Base-by-base conservation (phyloP, 1,139 yeast genomes). In the Hyphopichia khmerensis region DNA sequence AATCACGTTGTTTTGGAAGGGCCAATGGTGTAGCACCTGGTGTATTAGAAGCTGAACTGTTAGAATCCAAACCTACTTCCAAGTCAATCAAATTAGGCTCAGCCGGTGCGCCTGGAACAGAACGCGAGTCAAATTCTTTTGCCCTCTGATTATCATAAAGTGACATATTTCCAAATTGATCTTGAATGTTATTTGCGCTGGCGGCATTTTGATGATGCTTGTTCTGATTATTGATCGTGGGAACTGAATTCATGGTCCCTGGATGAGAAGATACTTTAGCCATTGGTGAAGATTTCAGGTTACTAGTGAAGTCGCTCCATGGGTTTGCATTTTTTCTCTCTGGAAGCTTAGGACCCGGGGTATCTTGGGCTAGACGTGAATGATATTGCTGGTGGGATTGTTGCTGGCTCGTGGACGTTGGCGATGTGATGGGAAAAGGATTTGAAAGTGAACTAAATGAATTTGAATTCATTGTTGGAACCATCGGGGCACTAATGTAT, bases 41-140 rank as follows among this genome's bases (percentile, higher is more conserved):
- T 0, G 68, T 55, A 3, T 59, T 59, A 4, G 53, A 42, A 4
- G 61, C 48, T 2, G 71, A 55, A 29, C 62, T 57, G 1, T 67
- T 57, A 1, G 72, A 65, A 15, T 63, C 68, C 14, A 68, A 55
- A 2, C 72, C 74, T 5, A 68, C 64, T 41, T 70, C 75, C 35
- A 72, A 56, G 45, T 72, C 75, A 36, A 72, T 72, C 41, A 72
- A 59, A 45, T 67, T 62, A 4, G 60, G 50, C 35, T 56, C 59
- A n/a, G 16, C 23, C 13, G 4, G 29, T 33, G 19, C 9, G 51
- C 43, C 26, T 4, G 29, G 29, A 44, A 26, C 21, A n/a, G 40
- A 14, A 9, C 17, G 29, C 13, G 42, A 14, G 13, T 24, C 37
- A 52, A 48, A 34, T 41, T 55, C 17, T 5, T 17, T 32, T 10